Conservation (phyloP, 1,284 basidiomycete genomes). For the Fistulina hepatica region DNA sequence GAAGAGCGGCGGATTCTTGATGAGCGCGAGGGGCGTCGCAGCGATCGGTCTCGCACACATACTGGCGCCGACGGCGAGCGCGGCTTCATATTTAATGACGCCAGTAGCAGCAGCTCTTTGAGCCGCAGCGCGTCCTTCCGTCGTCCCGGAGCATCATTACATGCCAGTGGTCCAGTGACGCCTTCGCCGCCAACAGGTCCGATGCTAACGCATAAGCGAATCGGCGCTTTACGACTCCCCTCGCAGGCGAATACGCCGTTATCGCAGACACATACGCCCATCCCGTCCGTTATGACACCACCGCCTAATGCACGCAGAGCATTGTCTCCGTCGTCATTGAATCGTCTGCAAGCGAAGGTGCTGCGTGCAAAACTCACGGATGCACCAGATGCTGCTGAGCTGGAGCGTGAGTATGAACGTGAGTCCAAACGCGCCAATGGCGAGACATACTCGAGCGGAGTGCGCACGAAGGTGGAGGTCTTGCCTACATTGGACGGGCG, state of each 20-base stretch:
- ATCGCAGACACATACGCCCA: slow-evolving; percentile 61
- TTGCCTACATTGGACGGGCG: slow-evolving; percentile 83
- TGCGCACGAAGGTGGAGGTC: slow-evolving; percentile 63
- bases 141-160: slow-evolving; percentile 46
- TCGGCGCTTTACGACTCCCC: slow-evolving; percentile 45
- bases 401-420: slow-evolving; percentile 80
- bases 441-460: slow-evolving; percentile 31
- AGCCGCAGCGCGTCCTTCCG: slow-evolving; percentile 74
- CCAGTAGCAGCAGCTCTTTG: slow-evolving; percentile 48
- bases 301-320: slow-evolving; percentile 33
- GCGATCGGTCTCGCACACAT: slow-evolving; percentile 20
- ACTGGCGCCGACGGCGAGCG: slow-evolving; percentile 32
- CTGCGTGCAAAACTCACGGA: slow-evolving; percentile 83
- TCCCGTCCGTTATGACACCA: slow-evolving; percentile 84
- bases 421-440: slow-evolving; percentile 44
- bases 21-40: slow-evolving; percentile 54
- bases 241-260: slow-evolving; percentile 40
- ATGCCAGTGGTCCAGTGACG: slow-evolving; percentile 46
- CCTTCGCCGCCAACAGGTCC: slow-evolving; percentile 37
- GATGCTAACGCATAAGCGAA: slow-evolving; percentile 34
- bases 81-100: slow-evolving; percentile 58
- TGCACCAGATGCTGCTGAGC: slow-evolving; percentile 54
- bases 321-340: slow-evolving; percentile 70
- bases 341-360: slow-evolving; percentile 89
- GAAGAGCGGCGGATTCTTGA: slow-evolving; percentile 81